Percentiles rank a stretch among this genome's conserved stretches.
Evolutionary conservation across 1,139 yeast genomes (phyloP).

Genomic region (Magnusiomyces ingens): DNA sequence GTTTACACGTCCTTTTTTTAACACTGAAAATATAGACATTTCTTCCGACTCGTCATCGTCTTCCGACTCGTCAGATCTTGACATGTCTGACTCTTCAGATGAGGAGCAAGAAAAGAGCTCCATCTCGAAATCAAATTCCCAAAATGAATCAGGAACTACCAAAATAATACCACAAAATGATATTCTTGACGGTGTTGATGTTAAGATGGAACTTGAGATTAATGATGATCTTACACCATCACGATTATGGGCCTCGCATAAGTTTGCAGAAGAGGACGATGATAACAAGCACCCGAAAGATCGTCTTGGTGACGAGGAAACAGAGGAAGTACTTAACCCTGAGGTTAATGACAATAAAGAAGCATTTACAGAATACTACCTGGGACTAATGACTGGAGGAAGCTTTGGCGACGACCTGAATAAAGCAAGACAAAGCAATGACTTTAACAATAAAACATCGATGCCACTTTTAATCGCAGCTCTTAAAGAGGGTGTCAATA

Average conservation of each 20-base stretch:
- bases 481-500: conserved; percentile 34
- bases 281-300: conserved; percentile 10
- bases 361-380: conserved; percentile 30
- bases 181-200: conserved; percentile 7
- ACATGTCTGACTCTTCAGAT: conserved; percentile 6
- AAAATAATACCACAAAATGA: not conserved
- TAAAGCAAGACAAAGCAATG: conserved; percentile 33
- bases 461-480: conserved; percentile 33
- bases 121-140: too few species aligned
- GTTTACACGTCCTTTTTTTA: not conserved
- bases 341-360: conserved; percentile 14
- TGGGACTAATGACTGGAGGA: conserved; percentile 29
- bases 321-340: conserved; percentile 2
- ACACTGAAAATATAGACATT: conserved; percentile 20
- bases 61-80: conserved; percentile 19
- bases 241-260: not conserved
- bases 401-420: conserved; percentile 37
- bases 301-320: conserved; percentile 10
- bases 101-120: not conserved
- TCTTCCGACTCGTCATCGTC: conserved; percentile 25
- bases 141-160: too few species aligned
- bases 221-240: conserved; percentile 4
- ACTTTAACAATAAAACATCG: conserved; percentile 29
- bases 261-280: conserved; percentile 1
- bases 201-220: conserved; percentile 10